Base-by-base conservation (phyloP, 1,139 yeast genomes). In the Blastobotrys illinoisensis region DNA sequence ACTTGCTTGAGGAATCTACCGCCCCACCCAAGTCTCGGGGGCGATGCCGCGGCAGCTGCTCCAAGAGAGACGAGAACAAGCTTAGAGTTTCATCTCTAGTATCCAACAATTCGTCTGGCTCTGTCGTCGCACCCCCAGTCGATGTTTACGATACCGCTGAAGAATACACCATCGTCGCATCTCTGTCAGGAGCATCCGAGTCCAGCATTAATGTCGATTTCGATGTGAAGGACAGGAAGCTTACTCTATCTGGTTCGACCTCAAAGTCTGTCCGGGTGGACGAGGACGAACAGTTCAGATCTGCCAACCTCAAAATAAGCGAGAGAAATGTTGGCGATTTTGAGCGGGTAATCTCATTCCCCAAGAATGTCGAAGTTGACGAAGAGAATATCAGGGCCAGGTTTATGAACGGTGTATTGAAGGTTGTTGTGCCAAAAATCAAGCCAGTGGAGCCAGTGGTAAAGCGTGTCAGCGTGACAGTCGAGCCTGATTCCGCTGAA, bases 111-210 rank as follows among this genome's bases (percentile, higher is more conserved):
- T 5, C 40, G 11, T 13, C 16, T 4, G 40, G 40, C 3, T 32
- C 40, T 13, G 40, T 32, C 16, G 79, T 78, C 55, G 74, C 83
- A 5, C 85, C 85, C 13, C 77, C 79, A 52, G 70, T 80, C 5
- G 82, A 81, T 60, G 76, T 80, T 16, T 80, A 79, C 60, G 82
- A 80, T 56, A 69, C 73, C 46, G 71, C 72, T 3, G 70, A 71
- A 13, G 67, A 71, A 16, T 80, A 78, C 59, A 63, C 72, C 20
- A 74, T 80, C n/a, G 77, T 76, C 1, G 65, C 79, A 7, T 76
- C 83, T 6, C 67, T 81, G 16, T 81, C 85, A 9, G 86, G 86
- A 51, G 82, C 82, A 9, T 70, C 73, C 44, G 74, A 79, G 32
- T 72, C 72, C 50, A 73, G 78, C 18, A 75, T 81, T 58, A 77